phyloP scores from a whole-genome alignment of 495 filamentous ascomycete species.

The Penicillium salamii region DNA sequence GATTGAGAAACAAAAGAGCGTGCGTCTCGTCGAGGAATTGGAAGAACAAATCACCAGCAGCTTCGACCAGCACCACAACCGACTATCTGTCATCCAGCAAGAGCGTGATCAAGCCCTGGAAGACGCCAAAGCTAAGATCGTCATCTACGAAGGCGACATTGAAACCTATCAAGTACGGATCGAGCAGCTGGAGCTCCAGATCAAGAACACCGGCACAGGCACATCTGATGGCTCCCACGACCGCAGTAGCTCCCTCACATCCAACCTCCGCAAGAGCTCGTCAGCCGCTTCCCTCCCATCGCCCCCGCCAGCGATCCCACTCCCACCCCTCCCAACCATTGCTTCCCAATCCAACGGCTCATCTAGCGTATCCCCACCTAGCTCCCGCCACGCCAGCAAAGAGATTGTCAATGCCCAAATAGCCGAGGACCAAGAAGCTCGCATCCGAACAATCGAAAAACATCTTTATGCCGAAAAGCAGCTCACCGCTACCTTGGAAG shows the following conservation, averaged over 20 bases:
- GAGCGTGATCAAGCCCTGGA: conserved; percentile 50
- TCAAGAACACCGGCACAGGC: conserved; percentile 46
- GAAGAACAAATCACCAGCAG: conserved; percentile 95
- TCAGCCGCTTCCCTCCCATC: conserved; percentile 84
- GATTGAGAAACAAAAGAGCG: conserved; percentile 76
- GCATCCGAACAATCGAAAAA: conserved; percentile 94
- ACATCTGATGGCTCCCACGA: conserved; percentile 44
- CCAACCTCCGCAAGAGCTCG: conserved; percentile 79
- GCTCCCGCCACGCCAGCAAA: conserved; percentile 72
- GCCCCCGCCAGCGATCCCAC: conserved; percentile 91
- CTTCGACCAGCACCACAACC: conserved; percentile 91
- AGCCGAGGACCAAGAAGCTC: conserved; percentile 86
- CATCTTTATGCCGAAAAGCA: conserved; percentile 95
- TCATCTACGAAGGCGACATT: conserved; percentile 48
- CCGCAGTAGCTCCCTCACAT: conserved; percentile 74
- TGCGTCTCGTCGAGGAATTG: conserved; percentile 86
- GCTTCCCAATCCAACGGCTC: conserved; percentile 36
- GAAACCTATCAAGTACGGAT: conserved; percentile 50
- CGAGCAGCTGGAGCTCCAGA: conserved; percentile 50
- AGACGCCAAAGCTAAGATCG: conserved; percentile 45
- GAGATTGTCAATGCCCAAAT: conserved; percentile 67
- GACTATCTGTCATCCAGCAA: conserved; percentile 64
- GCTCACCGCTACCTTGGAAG: conserved; percentile 88
- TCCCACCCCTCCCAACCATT: conserved; percentile 58
- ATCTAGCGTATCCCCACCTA: conserved; percentile 43